Base-by-base conservation (phyloP, 805 yeast genomes). In the Candida sakaeoensis region DNA sequence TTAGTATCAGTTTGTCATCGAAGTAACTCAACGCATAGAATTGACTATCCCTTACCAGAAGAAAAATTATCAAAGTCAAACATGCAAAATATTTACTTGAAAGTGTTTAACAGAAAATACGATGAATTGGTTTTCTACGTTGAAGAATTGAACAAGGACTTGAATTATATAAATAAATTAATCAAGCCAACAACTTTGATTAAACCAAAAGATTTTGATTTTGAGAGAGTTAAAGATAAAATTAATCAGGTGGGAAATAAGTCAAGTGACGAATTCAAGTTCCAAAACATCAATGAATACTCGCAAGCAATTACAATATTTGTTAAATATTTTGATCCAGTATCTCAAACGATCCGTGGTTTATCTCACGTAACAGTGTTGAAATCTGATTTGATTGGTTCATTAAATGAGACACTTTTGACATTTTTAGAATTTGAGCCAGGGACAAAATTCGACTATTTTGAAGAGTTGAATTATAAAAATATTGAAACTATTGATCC, bases 1-100 rank as follows among this genome's bases (percentile, higher is more conserved):
- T 73, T 85, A 45, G 79, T 93, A 80, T 62, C 74, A 16, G 70
- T 86, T 64, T 75, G 74, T 10, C 77, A 75, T 50, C 72, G 96
- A 36, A 77, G 80, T 47, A 86, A 87, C 57, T 75, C 73, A 45
- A 85, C 96, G 0, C 61, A 75, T 36, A 72, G 96, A 48, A 76
- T 87, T 1, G 81, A 77, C 42, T 44, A 47, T 8, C 54, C 47
- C 36, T 54, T 65, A n/a, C 52, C 55, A 28, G 54, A 43, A 35
- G 59, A 50, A 37, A 27, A 28, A 15, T 39, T 52, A 16, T 54
- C 58, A 26, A 61, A 66, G 10, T 35, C 62, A 8, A 66, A 80
- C 0, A 63, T 85, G 15, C 80, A 74, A 26, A 75, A 75, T 30
- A 68, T 81, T 2, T 73, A 75, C 33, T 66, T 65, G 21, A 67